These are phyloP conservation scores for Ascosphaera pollenicola DNA, from an alignment of 2,329 filamentous ascomycete species.

Conservation along the genomic window DNA sequence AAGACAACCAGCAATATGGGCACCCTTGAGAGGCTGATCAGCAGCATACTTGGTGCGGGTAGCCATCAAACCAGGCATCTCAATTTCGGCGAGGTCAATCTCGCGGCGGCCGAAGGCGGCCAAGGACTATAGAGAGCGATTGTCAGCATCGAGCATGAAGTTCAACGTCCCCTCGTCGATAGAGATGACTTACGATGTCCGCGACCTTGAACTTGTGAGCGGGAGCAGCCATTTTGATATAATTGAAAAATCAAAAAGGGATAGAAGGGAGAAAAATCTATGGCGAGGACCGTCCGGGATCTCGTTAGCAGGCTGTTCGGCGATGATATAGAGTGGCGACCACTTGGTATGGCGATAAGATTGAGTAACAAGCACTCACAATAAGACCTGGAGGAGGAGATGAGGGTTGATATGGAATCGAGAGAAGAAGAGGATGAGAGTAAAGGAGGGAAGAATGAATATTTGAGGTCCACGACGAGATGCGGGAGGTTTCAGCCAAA, in stretches of 20 bases:
- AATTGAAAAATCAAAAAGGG: no score
- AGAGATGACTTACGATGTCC: slow-evolving; percentile 46
- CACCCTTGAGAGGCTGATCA: slow-evolving; percentile 85
- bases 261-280: no score
- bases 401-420: slow-evolving; percentile 2
- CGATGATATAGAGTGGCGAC: no score
- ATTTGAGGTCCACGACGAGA: slow-evolving; percentile 2
- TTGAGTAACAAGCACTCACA: no score
- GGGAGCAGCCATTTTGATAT: slow-evolving; percentile 43
- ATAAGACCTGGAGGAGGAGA: no score
- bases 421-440: slow-evolving; percentile 2
- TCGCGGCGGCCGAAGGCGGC: slow-evolving; percentile 98
- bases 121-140: slow-evolving; percentile 34
- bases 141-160: slow-evolving; percentile 1
- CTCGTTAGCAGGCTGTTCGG: no score
- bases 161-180: no score
- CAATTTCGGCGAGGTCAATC: slow-evolving; percentile 90
- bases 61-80: slow-evolving; percentile 96
- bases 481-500: no score
- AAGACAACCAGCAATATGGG: slow-evolving; percentile 90
- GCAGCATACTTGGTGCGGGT: slow-evolving; percentile 76
- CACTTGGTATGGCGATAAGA: no score
- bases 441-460: slow-evolving; percentile 3
- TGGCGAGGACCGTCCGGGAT: no score
- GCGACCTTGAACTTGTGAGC: slow-evolving; percentile 95